Evolutionary conservation across 2,329 filamentous ascomycete genomes (phyloP).

Genomic region (Penicillium sp.): DNA sequence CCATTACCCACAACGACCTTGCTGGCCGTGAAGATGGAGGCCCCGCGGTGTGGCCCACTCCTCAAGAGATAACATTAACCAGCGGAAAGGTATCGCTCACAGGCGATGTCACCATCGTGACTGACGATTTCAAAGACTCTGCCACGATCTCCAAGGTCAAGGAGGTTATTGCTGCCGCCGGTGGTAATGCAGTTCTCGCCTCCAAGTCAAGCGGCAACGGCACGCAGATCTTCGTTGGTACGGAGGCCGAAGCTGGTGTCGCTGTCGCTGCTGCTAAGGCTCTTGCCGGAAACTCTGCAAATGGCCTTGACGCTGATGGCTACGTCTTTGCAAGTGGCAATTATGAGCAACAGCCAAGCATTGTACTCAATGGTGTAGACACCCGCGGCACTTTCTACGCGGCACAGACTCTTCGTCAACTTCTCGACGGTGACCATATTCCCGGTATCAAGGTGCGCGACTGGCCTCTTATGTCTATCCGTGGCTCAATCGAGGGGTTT

Average conservation of each 20-base stretch:
- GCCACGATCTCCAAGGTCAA: not conserved
- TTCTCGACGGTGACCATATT: not conserved
- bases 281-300: not conserved
- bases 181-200: not conserved
- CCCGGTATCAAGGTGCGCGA: slow-evolving; percentile 14
- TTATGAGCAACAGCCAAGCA: not conserved
- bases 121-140: not conserved
- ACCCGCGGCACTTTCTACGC: not conserved
- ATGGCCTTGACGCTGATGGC: not conserved
- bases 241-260: not conserved
- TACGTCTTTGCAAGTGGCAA: not conserved
- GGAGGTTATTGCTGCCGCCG: not conserved
- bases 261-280: not conserved
- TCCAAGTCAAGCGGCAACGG: not conserved
- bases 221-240: not conserved
- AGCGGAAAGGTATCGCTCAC: not conserved
- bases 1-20: not conserved
- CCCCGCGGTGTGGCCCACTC: not conserved
- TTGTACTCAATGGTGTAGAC: not conserved
- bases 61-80: not conserved
- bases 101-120: not conserved
- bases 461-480: slow-evolving; percentile 21
- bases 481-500: slow-evolving; percentile 20
- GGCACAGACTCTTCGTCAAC: not conserved
- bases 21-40: not conserved